Percentiles rank a stretch among this genome's conserved stretches.
Conservation (phyloP, 2,329 filamentous ascomycete genomes). For the Beauveria bassiana region DNA sequence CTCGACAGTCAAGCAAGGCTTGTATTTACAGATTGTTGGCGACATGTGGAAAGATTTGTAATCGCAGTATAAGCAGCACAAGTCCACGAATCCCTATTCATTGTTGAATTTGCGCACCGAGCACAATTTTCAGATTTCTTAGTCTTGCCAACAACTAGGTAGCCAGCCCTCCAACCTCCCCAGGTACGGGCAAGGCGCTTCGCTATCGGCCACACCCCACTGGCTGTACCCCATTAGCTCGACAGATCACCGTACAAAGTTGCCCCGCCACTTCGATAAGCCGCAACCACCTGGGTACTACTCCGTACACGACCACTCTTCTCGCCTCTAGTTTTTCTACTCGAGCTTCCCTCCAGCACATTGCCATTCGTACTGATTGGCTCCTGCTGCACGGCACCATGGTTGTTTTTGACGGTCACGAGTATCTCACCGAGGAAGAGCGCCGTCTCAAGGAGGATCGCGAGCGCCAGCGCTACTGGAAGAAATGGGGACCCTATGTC, state of each 20-base stretch:
- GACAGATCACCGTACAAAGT: constrained; percentile 2
- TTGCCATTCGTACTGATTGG: not conserved
- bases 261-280: constrained; percentile 11
- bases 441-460: constrained; percentile 80
- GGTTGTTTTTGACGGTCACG: constrained; percentile 84
- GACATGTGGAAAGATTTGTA: not conserved
- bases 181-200: not conserved
- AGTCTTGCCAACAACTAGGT: not conserved
- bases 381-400: constrained; percentile 40
- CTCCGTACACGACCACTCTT: not conserved
- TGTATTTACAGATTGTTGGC: not conserved
- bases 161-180: not conserved
- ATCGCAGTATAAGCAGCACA: not conserved
- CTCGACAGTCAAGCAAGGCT: not conserved
- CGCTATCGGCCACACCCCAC: not conserved
- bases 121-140: not conserved
- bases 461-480: constrained; percentile 85
- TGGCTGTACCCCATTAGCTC: constrained; percentile 1
- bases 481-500: constrained; percentile 94
- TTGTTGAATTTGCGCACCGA: no score
- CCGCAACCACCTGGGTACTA: not conserved
- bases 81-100: not conserved
- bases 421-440: constrained; percentile 85
- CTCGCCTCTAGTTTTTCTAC: not conserved
- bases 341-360: not conserved